Conservation (phyloP, 1,284 basidiomycete genomes). For the Pascua guehoae region DNA sequence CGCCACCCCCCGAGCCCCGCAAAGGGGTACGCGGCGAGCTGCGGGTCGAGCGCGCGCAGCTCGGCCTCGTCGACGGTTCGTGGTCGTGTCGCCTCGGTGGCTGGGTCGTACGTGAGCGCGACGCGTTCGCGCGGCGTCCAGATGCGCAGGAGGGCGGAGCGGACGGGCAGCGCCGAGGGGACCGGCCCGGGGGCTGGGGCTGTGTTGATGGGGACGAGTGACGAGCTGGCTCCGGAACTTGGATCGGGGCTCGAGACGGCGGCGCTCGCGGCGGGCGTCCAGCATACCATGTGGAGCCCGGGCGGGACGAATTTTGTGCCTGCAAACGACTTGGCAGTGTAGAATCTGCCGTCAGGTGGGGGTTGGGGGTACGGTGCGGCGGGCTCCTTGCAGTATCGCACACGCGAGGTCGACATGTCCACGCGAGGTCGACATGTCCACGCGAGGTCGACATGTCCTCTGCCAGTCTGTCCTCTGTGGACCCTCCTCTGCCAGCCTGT, state of each 20-base stretch:
- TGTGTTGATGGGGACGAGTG: neutral
- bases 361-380: neutral
- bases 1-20: slow-evolving; percentile 40
- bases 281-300: slow-evolving; percentile 44
- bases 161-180: slow-evolving; percentile 26
- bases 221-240: neutral
- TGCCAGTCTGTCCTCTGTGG: too few species aligned
- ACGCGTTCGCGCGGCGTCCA: slow-evolving; percentile 29
- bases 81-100: neutral
- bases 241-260: neutral
- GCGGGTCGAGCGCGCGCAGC: slow-evolving; percentile 43
- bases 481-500: too few species aligned
- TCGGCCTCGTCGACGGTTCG: slow-evolving; percentile 35
- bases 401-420: too few species aligned
- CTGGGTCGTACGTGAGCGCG: slow-evolving; percentile 29
- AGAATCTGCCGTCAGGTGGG: slow-evolving; percentile 24
- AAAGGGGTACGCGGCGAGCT: slow-evolving; percentile 50
- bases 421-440: too few species aligned
- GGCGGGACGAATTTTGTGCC: slow-evolving; percentile 49
- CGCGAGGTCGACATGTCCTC: too few species aligned
- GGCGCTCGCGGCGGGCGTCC: slow-evolving; percentile 21
- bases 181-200: neutral
- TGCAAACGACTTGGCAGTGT: slow-evolving; percentile 33
- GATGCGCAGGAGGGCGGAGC: slow-evolving; percentile 27
- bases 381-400: too few species aligned